A percentile compares a stretch with the other conserved stretches of the same genome.
Conservation (phyloP, 1,139 yeast genomes). For the Sugiyamaella novakii region DNA sequence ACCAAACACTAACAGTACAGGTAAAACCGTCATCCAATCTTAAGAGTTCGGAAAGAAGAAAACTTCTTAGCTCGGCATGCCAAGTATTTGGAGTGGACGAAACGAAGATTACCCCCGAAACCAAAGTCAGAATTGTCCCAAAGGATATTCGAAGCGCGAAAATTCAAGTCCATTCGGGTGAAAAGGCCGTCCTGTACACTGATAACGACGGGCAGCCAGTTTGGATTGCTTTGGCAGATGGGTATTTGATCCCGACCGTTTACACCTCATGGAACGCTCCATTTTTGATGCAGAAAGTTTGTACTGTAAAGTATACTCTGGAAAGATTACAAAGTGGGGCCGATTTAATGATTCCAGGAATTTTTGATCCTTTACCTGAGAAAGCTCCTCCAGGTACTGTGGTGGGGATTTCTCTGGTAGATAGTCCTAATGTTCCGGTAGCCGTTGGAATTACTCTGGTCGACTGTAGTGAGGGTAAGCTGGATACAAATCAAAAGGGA, state of each 20-base stretch:
- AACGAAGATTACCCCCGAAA: conserved; percentile 49
- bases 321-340: conserved; percentile 73
- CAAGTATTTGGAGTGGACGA: conserved; percentile 51
- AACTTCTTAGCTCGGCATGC: conserved; percentile 54
- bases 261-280: conserved; percentile 74
- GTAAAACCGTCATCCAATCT: conserved; percentile 76
- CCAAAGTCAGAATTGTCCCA: conserved; percentile 58
- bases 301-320: conserved; percentile 75
- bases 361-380: conserved; percentile 66
- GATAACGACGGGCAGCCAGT: conserved; percentile 67
- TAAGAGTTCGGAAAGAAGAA: conserved; percentile 79
- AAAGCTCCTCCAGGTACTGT: conserved; percentile 52
- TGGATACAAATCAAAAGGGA: conserved; percentile 40
- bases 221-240: conserved; percentile 65
- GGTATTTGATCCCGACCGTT: conserved; percentile 66
- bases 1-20: too few species aligned
- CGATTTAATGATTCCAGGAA: conserved; percentile 88
- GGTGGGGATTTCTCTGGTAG: conserved; percentile 71
- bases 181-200: conserved; percentile 63
- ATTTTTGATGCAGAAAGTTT: conserved; percentile 61
- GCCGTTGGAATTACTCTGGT: conserved; percentile 73
- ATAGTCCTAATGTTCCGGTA: conserved; percentile 63
- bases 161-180: conserved; percentile 58
- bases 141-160: conserved; percentile 64
- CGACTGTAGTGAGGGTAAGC: conserved; percentile 45